Base-by-base conservation (phyloP, 2,329 filamentous ascomycete species). In the Xylariaceae sp. region DNA sequence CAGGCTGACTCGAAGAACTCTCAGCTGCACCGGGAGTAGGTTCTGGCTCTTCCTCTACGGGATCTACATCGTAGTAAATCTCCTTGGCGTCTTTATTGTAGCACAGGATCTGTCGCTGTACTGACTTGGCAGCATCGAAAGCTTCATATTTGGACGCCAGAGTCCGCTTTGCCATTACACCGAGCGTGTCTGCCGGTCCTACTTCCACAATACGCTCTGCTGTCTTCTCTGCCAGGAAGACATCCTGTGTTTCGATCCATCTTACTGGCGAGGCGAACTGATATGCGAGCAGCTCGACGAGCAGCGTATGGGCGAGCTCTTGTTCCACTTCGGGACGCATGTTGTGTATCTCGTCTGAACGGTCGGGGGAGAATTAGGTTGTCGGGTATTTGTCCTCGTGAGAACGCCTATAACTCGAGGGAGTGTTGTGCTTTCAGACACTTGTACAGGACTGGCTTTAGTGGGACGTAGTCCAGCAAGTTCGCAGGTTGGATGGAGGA, bases 161-260 rank as follows among this genome's bases (percentile, higher is more conserved):
- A 38, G 92, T 98, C 56, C 90, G 80, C 74, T 89, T 94, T 50
- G 92, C 92, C 92, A 98, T 98, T 42, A 88, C 89, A 61, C 90
- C 90, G 24, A 98, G 79, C 17, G 92, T 98, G 67, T 98, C 90
- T 57, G 90, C 89, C 17, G 92, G 92, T 63, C 92, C 92, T 55
- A 98, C 84, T 67, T 98, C 92, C 57, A 98, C 92, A 60, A 98
- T 94, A 61, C 92, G 83, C 76, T 98, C 92, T 35, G 92, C 94
- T 36, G 82, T 85, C 71, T 94, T 92, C 67, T 97, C 88, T 50
- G 85, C 90, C 55, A 98, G 85, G 60, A 98, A 92, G 56, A 98
- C 92, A 90, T 98, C 92, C 70, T 98, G 92, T 39, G 92, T 98
- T 71, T 98, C 92, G 67, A 98, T 98, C 92, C 92, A 98, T 81